A percentile compares a stretch with the other conserved stretches of the same genome.
phyloP scores from a whole-genome alignment of 495 filamentous ascomycete species.

The Trichoderma gamsii region DNA sequence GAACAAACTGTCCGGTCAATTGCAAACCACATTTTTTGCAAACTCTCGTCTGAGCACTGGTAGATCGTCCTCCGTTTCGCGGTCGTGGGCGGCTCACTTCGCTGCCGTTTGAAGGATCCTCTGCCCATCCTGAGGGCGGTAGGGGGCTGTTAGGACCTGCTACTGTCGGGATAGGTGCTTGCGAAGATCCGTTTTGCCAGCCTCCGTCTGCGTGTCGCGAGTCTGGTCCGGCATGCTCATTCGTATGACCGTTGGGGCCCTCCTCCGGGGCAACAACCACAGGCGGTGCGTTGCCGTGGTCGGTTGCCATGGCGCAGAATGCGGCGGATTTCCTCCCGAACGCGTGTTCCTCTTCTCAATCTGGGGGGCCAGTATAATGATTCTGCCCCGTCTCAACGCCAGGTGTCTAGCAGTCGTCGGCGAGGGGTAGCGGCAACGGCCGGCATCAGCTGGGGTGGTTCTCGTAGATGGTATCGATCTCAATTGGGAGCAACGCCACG shows the following conservation, averaged over 20 bases:
- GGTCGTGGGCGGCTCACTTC: conserved; percentile 39
- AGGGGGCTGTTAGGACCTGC: conserved; percentile 3
- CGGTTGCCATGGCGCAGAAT: conserved; percentile 1
- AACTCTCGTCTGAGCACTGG: conserved; percentile 51
- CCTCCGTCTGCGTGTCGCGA: neutral
- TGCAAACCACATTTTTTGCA: conserved; percentile 86
- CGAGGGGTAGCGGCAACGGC: conserved; percentile 15
- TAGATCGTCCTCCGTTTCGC: conserved; percentile 38
- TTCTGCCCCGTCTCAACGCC: conserved; percentile 10
- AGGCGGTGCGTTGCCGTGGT: conserved; percentile 11
- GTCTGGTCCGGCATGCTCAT: neutral
- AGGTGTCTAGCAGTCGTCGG: conserved; percentile 15
- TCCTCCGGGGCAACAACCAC: neutral
- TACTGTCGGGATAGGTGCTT: conserved; percentile 1
- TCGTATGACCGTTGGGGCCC: neutral
- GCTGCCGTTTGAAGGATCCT: conserved; percentile 23
- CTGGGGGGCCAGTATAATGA: neutral
- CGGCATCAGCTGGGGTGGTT: conserved; percentile 9
- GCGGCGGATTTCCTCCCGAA: neutral
- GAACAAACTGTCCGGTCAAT: conserved; percentile 91
- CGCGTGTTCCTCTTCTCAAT: neutral
- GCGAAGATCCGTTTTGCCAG: conserved; percentile 15
- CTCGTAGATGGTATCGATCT: neutral
- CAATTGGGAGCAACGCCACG: conserved; percentile 5
- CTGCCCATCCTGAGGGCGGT: conserved; percentile 5